Percentiles rank a stretch among this genome's conserved stretches.
Conservation (phyloP, 2,329 filamentous ascomycete genomes). For the Dactylellina sp. region DNA sequence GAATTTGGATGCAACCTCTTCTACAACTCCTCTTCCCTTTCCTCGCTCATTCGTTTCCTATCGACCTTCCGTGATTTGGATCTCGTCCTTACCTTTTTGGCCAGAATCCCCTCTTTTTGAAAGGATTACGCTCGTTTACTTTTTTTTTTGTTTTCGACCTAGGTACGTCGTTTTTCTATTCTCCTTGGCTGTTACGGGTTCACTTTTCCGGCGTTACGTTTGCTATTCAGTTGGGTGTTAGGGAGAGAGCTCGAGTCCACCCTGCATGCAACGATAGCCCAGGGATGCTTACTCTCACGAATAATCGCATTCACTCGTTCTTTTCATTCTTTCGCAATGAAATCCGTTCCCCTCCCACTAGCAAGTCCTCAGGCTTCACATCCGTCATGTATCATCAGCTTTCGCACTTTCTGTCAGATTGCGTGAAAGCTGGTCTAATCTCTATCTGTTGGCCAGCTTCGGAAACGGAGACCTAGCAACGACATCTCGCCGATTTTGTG, state of each 20-base stretch:
- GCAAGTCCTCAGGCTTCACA: background rate
- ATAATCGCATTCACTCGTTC: conserved; percentile 41
- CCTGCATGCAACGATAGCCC: conserved; percentile 42
- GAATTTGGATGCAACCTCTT: conserved; percentile 36
- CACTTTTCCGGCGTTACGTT: conserved; percentile 38
- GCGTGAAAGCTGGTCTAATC: conserved; percentile 15
- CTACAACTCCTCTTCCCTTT: conserved; percentile 24
- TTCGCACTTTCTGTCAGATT: background rate
- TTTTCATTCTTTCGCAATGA: conserved; percentile 27
- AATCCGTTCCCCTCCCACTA: conserved; percentile 16
- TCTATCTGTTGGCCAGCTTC: conserved; percentile 28
- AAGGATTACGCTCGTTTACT: conserved; percentile 50
- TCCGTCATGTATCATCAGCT: background rate
- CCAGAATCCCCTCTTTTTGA: conserved; percentile 23
- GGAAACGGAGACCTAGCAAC: conserved; percentile 37
- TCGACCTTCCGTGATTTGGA: conserved; percentile 33
- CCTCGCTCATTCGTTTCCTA: conserved; percentile 26
- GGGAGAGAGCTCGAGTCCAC: conserved; percentile 23
- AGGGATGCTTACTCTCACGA: conserved; percentile 30
- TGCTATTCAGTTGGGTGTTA: conserved; percentile 19
- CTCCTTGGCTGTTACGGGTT: conserved; percentile 13
- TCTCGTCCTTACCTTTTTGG: conserved; percentile 25
- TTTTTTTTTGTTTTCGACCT: conserved; percentile 22
- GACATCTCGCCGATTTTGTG: conserved; percentile 27
- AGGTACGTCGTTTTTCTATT: conserved; percentile 33